Evolutionary conservation across 495 filamentous ascomycete genomes (phyloP).

Genomic region (Paragyromitra xinjiangensis): DNA sequence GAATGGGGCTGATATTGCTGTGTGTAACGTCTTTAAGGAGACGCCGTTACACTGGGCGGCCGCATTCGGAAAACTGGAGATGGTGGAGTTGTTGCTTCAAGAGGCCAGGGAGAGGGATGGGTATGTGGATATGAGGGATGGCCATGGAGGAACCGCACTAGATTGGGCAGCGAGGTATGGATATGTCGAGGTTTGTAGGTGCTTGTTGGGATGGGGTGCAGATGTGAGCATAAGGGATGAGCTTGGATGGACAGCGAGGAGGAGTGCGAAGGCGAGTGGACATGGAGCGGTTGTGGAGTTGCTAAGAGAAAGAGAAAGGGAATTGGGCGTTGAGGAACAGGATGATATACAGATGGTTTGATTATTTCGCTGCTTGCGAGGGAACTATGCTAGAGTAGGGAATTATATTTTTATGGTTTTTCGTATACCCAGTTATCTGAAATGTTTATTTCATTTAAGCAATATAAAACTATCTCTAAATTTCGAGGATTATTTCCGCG

Average conservation of each 20-base stretch:
- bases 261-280: slow-evolving; percentile 17
- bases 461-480: not conserved
- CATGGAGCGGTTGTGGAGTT: slow-evolving; percentile 4
- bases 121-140: slow-evolving; percentile 26
- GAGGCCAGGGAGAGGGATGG: not conserved
- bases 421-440: not conserved
- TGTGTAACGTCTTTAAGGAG: slow-evolving; percentile 14
- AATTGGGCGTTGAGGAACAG: not conserved
- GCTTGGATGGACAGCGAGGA: slow-evolving; percentile 13
- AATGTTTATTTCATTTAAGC: not conserved
- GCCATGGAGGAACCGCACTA: slow-evolving; percentile 7
- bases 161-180: slow-evolving; percentile 24
- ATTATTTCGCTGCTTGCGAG: not conserved
- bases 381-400: not conserved
- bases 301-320: slow-evolving; percentile 5
- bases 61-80: slow-evolving; percentile 1
- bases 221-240: slow-evolving; percentile 12
- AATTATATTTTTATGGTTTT: not conserved
- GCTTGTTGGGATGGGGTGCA: slow-evolving; percentile 15
- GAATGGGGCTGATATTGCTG: slow-evolving; percentile 19
- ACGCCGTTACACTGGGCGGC: slow-evolving; percentile 29
- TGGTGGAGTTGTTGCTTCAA: slow-evolving; percentile 13
- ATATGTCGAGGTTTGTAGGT: slow-evolving; percentile 19
- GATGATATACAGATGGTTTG: not conserved
- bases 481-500: not conserved